A percentile compares a stretch with the other conserved stretches of the same genome.
Conservation (phyloP, 305 asterid genomes). For the Fraxinus floribunda region DNA sequence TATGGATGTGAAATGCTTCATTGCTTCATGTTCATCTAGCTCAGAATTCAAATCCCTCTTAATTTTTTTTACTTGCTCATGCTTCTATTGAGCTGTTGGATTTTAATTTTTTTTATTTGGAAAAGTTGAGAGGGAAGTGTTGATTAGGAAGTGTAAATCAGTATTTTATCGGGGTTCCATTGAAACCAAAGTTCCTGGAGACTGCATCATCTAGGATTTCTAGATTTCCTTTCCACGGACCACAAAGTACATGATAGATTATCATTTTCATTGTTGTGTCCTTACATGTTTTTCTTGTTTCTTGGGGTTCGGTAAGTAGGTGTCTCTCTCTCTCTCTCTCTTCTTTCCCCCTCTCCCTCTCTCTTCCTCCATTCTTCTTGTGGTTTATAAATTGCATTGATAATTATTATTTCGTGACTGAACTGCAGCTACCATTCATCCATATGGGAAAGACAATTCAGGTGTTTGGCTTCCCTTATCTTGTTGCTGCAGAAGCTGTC, state of each 20-base stretch:
- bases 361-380: background rate
- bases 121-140: background rate
- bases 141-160: background rate
- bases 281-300: background rate
- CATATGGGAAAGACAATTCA: slow-evolving; percentile 63
- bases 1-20: background rate
- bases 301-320: background rate
- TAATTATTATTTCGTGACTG: background rate
- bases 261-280: background rate
- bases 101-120: background rate
- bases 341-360: background rate
- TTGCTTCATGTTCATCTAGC: background rate
- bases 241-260: background rate
- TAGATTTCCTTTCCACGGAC: background rate
- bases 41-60: background rate
- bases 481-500: slow-evolving; percentile 40
- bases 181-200: background rate
- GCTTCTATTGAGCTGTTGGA: background rate
- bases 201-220: background rate
- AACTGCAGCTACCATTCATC: slow-evolving; percentile 25
- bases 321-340: background rate
- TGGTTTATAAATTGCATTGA: background rate
- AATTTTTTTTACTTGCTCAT: background rate
- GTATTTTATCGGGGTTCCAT: background rate
- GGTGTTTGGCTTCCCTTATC: slow-evolving; percentile 53